Evolutionary conservation across 371 early-diverging fungal genomes (phyloP).

Genomic region (Rhizopus delemar): DNA sequence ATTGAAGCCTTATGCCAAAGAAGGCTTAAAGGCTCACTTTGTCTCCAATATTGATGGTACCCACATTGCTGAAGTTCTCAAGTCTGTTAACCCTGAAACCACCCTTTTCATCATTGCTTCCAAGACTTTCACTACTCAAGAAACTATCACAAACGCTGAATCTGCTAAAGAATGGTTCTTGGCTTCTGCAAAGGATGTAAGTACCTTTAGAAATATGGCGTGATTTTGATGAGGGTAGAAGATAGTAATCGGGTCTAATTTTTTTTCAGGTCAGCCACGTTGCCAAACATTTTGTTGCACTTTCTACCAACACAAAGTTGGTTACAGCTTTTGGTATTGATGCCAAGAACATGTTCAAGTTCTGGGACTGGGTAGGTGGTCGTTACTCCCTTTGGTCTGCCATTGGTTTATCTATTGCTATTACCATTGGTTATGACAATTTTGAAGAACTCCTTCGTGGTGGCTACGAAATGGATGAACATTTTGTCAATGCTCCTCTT

Average conservation of each 20-base stretch:
- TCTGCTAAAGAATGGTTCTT: conserved; percentile 96
- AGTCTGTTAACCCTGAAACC: conserved; percentile 85
- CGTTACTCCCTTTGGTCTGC: conserved; percentile 99
- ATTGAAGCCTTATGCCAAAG: conserved; percentile 85
- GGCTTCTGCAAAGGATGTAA: conserved; percentile 77
- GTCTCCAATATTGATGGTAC: conserved; percentile 99
- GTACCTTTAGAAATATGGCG: conserved; percentile 22
- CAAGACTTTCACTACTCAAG: conserved; percentile 99
- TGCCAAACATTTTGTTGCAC: conserved; percentile 98
- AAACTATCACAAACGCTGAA: conserved; percentile 97
- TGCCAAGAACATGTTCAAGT: conserved; percentile 95
- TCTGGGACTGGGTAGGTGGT: conserved; percentile 99
- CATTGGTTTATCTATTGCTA: conserved; percentile 95
- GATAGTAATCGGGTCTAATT: conserved; percentile 15
- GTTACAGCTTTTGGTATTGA: conserved; percentile 93
- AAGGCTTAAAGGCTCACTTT: conserved; percentile 86
- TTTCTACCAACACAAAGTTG: conserved; percentile 94
- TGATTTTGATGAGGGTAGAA: conserved; percentile 2
- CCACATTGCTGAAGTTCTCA: conserved; percentile 90
- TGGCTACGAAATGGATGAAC: conserved; percentile 95
- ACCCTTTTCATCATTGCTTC: conserved; percentile 97
- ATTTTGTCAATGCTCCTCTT: conserved; percentile 87
- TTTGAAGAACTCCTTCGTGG: conserved; percentile 92
- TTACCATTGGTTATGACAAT: conserved; percentile 95
- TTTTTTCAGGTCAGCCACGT: conserved; percentile 69